phyloP scores from a whole-genome alignment of 2,329 filamentous ascomycete species.

The Colletotrichum ledebouriae region DNA sequence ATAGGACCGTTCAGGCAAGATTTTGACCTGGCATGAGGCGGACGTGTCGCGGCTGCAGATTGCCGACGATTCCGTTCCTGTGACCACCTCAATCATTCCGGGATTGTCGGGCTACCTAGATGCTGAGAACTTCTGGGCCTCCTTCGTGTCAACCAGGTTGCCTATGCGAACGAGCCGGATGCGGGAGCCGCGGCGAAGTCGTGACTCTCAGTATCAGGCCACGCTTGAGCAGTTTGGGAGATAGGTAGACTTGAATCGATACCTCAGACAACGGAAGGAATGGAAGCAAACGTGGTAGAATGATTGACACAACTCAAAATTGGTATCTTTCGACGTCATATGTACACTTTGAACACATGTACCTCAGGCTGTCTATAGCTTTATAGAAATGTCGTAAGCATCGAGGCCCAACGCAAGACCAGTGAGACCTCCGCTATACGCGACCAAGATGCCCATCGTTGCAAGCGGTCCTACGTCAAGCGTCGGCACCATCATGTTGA shows the following conservation, averaged over 20 bases:
- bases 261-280: no score
- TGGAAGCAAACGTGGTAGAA: neutral
- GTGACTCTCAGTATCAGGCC: neutral
- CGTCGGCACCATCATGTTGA: slow-evolving; percentile 90
- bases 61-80: slow-evolving; percentile 2
- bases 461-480: slow-evolving; percentile 74
- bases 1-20: no score
- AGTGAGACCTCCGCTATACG: slow-evolving; percentile 78
- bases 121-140: neutral
- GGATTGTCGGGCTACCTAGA: neutral
- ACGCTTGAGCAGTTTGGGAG: neutral
- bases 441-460: slow-evolving; percentile 81
- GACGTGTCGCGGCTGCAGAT: neutral
- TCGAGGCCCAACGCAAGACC: slow-evolving; percentile 77
- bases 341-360: slow-evolving; percentile 7
- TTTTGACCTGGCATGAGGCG: neutral
- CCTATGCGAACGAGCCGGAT: neutral
- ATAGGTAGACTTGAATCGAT: neutral
- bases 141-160: neutral
- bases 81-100: slow-evolving; percentile 2
- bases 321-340: slow-evolving; percentile 8
- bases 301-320: neutral
- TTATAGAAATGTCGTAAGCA: slow-evolving; percentile 75
- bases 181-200: neutral
- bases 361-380: slow-evolving; percentile 63